Conservation (phyloP, 495 filamentous ascomycete species). For the Xanthoparmelia taractica region DNA sequence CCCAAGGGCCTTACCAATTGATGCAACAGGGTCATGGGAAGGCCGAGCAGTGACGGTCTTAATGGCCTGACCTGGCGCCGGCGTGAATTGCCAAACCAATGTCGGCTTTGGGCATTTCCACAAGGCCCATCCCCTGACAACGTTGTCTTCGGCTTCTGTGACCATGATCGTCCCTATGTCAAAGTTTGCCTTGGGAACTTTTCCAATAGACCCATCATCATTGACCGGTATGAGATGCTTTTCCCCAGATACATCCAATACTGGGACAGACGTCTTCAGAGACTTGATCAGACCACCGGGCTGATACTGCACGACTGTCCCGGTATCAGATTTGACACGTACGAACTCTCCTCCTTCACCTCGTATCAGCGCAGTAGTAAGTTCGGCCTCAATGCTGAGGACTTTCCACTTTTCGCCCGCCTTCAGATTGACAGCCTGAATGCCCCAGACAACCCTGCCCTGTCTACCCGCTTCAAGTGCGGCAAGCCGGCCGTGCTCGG, state of each 20-base stretch:
- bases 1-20: constrained; percentile 87
- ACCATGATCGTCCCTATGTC: constrained; percentile 40
- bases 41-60: constrained; percentile 58
- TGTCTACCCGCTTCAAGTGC: constrained; percentile 69
- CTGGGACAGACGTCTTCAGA: constrained; percentile 19
- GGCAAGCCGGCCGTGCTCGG: constrained; percentile 68
- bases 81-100: constrained; percentile 67
- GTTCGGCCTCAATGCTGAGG: constrained; percentile 54
- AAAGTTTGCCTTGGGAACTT: constrained; percentile 14
- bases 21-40: constrained; percentile 78
- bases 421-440: constrained; percentile 49
- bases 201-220: constrained; percentile 20
- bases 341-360: constrained; percentile 32
- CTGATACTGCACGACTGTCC: constrained; percentile 38
- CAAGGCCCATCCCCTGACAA: constrained; percentile 52
- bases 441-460: constrained; percentile 68
- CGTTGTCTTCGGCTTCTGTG: constrained; percentile 51
- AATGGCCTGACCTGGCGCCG: constrained; percentile 58
- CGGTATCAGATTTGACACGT: constrained; percentile 43
- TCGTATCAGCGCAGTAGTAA: constrained; percentile 37
- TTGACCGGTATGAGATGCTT: constrained; percentile 19
- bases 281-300: constrained; percentile 7
- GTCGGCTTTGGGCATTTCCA: constrained; percentile 40
- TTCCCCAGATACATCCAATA: constrained; percentile 18
- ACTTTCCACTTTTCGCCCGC: constrained; percentile 54